Base-by-base conservation (phyloP, 345 rosid species). In the Gynandropsis gynandra region DNA sequence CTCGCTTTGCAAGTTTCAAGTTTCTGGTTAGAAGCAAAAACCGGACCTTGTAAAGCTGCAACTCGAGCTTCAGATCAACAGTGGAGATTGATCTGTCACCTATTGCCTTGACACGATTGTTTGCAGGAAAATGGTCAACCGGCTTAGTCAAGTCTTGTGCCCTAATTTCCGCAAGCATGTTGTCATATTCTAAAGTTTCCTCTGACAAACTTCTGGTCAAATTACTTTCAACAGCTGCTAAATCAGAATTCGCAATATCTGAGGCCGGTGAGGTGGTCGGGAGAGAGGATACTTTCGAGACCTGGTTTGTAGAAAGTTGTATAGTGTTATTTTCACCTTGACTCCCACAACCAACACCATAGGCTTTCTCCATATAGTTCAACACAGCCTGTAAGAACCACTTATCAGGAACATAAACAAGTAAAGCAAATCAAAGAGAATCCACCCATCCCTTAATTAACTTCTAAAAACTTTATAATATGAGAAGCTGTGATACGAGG, bases 1-100 rank as follows among this genome's bases (percentile, higher is more conserved):
- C 99, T 16, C 97, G 95, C 77, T 93, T 93, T 1, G 97, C 99
- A 61, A 80, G 80, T 71, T 85, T 88, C 61, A 93, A 59, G 69
- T 93, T 93, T 64, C 92, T 82, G 18, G 94, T 80, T 43, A 87
- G 87, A 58, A 88, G 94, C 57, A 85, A 72, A 74, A 88, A 78
- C 6, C 71, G 80, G 50, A 93, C 97, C 82, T 78, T 88, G 80
- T 93, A 88, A 56, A 85, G 90, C 69, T 83, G 97, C 83, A 92
- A 70, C 77, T 81, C 87, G 17, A 87, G 88, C 88, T 83, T 93
- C 72, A 88, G 72, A 76, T 85, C 87, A 62, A 69, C 73, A 33
- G 74, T 63, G 47, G 81, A 72, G 67, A 78, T 54, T 9, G 87
- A 68, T 71, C 78, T 76, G 63, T 73, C 84, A 8, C 80, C 59